Evolutionary conservation across 768 basidiomycete genomes (phyloP).

Genomic region (Boletus sensibilis): DNA sequence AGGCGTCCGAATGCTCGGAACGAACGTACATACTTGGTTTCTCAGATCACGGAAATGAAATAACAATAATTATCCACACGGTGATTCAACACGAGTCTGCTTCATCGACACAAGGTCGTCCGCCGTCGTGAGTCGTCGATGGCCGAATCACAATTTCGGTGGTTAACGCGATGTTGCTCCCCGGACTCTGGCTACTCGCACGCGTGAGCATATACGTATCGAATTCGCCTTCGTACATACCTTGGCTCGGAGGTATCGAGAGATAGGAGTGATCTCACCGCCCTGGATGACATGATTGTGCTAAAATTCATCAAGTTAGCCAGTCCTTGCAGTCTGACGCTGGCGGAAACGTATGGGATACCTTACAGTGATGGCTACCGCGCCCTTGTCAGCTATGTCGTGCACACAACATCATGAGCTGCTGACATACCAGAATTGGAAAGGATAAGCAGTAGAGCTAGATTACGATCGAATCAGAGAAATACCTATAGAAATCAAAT

Average conservation of each 20-base stretch:
- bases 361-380: constrained; percentile 11
- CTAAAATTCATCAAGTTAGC: constrained; percentile 4
- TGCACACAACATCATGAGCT: not conserved
- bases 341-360: not conserved
- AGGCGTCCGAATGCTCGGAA: not conserved
- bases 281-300: constrained; percentile 12
- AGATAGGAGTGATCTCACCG: constrained; percentile 6
- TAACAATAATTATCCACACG: no score
- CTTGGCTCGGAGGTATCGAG: not conserved
- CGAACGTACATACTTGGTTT: not conserved
- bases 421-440: constrained; percentile 1
- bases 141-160: constrained; percentile 7
- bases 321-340: not conserved
- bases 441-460: not conserved
- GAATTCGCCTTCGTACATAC: not conserved
- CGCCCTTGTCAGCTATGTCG: not conserved
- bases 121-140: not conserved
- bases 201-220: not conserved
- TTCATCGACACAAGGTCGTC: not conserved
- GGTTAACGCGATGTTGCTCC: constrained; percentile 3
- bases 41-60: not conserved
- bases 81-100: not conserved
- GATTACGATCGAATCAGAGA: not conserved
- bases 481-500: not conserved
- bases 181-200: not conserved